phyloP scores from a whole-genome alignment of 192 early-diverging fungal genomes.

The Gigaspora rosea region DNA sequence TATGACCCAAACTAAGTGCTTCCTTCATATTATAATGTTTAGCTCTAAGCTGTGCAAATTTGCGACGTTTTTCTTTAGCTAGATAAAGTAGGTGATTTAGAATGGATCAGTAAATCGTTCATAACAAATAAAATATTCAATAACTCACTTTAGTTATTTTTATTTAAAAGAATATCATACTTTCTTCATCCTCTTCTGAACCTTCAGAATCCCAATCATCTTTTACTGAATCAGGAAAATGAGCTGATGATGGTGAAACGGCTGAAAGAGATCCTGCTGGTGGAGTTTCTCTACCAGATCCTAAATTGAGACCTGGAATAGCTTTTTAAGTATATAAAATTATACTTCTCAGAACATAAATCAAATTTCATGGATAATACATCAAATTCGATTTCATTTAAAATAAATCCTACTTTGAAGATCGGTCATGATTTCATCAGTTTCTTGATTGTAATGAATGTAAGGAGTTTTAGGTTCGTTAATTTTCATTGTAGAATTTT shows the following conservation, averaged over 20 bases:
- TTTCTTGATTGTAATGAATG: slow-evolving; percentile 83
- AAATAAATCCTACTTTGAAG: slow-evolving; percentile 41
- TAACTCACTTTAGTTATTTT: not conserved
- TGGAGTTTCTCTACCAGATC: not conserved
- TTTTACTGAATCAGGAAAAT: slow-evolving; percentile 35
- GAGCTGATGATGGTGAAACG: slow-evolving; percentile 20
- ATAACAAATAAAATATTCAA: not conserved
- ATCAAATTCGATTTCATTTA: not conserved
- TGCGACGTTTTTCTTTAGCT: slow-evolving; percentile 61
- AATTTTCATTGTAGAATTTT: slow-evolving; percentile 94
- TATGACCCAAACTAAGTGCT: slow-evolving; percentile 56
- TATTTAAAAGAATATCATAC: slow-evolving; percentile 33
- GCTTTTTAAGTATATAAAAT: slow-evolving; percentile 1
- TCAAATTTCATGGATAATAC: not conserved
- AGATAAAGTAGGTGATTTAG: not conserved
- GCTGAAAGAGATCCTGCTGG: slow-evolving; percentile 25
- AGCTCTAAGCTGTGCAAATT: slow-evolving; percentile 76
- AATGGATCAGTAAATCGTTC: not conserved
- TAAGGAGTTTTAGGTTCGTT: slow-evolving; percentile 95
- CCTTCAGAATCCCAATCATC: slow-evolving; percentile 62
- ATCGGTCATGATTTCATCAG: slow-evolving; percentile 69
- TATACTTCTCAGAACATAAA: not conserved
- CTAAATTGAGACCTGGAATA: slow-evolving; percentile 16
- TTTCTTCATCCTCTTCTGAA: slow-evolving; percentile 60
- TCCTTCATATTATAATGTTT: slow-evolving; percentile 91